Conservation (phyloP, 2,329 filamentous ascomycete species). For the Meredithiella fracta region DNA sequence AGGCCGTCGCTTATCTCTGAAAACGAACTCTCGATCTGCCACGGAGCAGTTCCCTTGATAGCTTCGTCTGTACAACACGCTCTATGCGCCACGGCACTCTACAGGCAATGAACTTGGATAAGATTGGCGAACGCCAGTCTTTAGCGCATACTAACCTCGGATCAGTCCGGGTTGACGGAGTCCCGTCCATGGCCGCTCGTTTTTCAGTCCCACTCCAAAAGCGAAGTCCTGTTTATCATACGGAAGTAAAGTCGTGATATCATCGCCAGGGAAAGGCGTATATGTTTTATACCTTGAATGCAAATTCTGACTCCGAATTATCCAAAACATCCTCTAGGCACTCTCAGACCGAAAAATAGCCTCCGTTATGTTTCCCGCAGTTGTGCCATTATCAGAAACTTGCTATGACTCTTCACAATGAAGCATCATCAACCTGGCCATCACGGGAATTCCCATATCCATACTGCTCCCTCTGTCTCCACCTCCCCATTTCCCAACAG, state of each 20-base stretch:
- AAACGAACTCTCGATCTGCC: slow-evolving; percentile 19
- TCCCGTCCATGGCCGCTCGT: slow-evolving; percentile 22
- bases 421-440: slow-evolving; percentile 22
- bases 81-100: slow-evolving; percentile 22
- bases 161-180: slow-evolving; percentile 19
- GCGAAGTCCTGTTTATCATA: slow-evolving; percentile 25
- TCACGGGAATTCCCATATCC: slow-evolving; percentile 25
- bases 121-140: slow-evolving; percentile 22
- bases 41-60: slow-evolving; percentile 14
- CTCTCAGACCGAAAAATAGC: slow-evolving; percentile 21
- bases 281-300: slow-evolving; percentile 23
- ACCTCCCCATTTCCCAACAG: slow-evolving; percentile 22
- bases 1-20: slow-evolving; percentile 16
- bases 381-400: slow-evolving; percentile 17
- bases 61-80: slow-evolving; percentile 16
- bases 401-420: slow-evolving; percentile 24
- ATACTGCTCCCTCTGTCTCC: slow-evolving; percentile 21
- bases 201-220: slow-evolving; percentile 20
- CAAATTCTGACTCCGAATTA: slow-evolving; percentile 24
- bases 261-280: slow-evolving; percentile 20
- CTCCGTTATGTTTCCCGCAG: slow-evolving; percentile 17
- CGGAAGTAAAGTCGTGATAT: slow-evolving; percentile 23
- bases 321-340: slow-evolving; percentile 24
- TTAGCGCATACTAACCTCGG: slow-evolving; percentile 17
- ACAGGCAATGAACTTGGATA: slow-evolving; percentile 24